Conservation (phyloP, 257 asterid genomes). For the Ocimum tenuiflorum region DNA sequence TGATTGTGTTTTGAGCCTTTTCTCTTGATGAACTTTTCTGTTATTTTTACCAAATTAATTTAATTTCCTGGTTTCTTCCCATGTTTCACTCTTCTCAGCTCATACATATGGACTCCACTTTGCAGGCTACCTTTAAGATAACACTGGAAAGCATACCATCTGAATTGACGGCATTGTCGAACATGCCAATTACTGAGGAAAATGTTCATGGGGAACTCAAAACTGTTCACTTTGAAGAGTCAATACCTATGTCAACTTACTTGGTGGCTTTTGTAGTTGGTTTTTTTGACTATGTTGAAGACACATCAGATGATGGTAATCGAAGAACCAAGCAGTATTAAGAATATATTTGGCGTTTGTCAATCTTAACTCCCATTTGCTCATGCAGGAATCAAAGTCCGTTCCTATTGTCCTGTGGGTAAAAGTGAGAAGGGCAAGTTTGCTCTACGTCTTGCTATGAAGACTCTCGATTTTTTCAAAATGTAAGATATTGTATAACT, state of each 20-base stretch:
- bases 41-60: not conserved
- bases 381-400: slow-evolving; percentile 31
- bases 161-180: slow-evolving; percentile 35
- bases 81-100: not conserved
- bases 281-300: slow-evolving; percentile 33
- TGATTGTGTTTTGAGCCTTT: too few relatives aligned
- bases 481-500: slow-evolving; percentile 19
- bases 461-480: slow-evolving; percentile 27
- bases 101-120: not conserved
- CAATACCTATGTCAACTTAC: slow-evolving; percentile 35
- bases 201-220: slow-evolving; percentile 21
- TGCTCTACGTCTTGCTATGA: slow-evolving; percentile 30
- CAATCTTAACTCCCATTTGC: not conserved
- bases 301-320: slow-evolving; percentile 33
- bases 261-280: slow-evolving; percentile 42
- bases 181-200: slow-evolving; percentile 37
- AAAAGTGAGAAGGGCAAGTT: slow-evolving; percentile 34
- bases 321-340: not conserved
- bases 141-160: slow-evolving; percentile 32
- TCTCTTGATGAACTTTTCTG: too few relatives aligned
- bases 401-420: slow-evolving; percentile 33
- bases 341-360: not conserved
- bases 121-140: slow-evolving; percentile 38
- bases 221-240: slow-evolving; percentile 33
- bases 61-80: not conserved